phyloP scores from a whole-genome alignment of 163 green algal species.

The Coccomyxa subellipsoidea region DNA sequence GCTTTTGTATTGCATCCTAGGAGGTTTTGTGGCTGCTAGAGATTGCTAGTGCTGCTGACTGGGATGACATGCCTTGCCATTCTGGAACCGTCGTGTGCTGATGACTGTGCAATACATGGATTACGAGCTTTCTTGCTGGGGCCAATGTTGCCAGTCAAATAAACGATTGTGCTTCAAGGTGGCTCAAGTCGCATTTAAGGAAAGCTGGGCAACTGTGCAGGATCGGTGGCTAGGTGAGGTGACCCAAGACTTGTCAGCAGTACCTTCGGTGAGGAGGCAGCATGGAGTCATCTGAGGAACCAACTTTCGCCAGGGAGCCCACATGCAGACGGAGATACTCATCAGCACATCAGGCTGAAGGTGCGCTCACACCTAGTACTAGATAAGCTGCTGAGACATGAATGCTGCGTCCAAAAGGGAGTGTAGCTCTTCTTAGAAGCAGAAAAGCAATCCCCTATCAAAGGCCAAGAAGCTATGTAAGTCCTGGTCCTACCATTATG shows the following conservation, averaged over 20 bases:
- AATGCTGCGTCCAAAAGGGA: too few species aligned
- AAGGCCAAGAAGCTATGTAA: too few species aligned
- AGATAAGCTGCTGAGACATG: too few species aligned
- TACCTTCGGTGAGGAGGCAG: neutral
- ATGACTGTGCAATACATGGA: too few species aligned
- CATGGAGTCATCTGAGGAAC: neutral
- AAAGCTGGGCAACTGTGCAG: neutral
- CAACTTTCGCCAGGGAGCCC: neutral
- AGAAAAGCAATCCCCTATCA: too few species aligned
- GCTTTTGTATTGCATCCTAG: too few species aligned
- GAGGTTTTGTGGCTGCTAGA: neutral
- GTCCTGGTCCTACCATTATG: too few species aligned
- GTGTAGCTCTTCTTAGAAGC: too few species aligned
- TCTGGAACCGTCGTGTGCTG: neutral
- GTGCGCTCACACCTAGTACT: neutral
- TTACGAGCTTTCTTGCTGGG: too few species aligned
- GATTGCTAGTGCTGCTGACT: neutral
- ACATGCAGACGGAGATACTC: neutral
- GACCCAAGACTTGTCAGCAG: neutral
- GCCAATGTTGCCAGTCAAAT: too few species aligned
- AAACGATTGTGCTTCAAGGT: too few species aligned
- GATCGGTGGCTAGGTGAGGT: neutral
- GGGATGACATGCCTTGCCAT: neutral
- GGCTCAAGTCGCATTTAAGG: too few species aligned
- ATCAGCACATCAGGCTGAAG: neutral